Percentiles rank a stretch among this genome's conserved stretches.
These are phyloP conservation scores for Dittrichia graveolens DNA, from an alignment of 129 eudicot species.

Conservation along the genomic window DNA sequence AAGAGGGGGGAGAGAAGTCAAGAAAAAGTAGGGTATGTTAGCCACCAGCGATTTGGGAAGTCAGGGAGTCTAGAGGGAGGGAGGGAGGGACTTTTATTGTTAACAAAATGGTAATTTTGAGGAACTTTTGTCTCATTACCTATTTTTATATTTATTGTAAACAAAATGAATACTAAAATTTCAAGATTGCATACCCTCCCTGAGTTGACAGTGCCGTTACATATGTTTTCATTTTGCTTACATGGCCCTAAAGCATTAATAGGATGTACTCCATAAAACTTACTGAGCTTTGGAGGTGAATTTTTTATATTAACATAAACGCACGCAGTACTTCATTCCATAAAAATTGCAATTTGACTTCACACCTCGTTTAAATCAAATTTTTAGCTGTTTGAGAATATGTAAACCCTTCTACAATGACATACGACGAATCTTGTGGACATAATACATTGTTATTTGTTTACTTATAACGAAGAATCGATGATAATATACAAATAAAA, in stretches of 20 bases:
- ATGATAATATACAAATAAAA: conserved; percentile 2
- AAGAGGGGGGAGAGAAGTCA: no score
- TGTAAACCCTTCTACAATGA: not conserved
- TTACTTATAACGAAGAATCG: not conserved
- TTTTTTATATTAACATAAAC: not conserved
- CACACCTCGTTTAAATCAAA: not conserved
- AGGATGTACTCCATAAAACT: not conserved
- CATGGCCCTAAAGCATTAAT: conserved; percentile 21
- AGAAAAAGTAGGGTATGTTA: no score
- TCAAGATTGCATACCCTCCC: not conserved
- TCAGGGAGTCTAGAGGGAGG: no score
- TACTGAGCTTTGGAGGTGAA: not conserved
- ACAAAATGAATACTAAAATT: not conserved
- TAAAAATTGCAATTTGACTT: conserved; percentile 4
- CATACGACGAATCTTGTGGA: conserved; percentile 4
- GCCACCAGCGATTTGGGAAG: no score
- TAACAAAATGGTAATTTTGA: not conserved
- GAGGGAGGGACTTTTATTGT: no score
- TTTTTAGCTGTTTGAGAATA: not conserved
- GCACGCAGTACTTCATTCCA: not conserved
- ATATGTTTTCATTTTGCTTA: conserved; percentile 10
- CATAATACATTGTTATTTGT: not conserved
- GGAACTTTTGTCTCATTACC: not conserved
- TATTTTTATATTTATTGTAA: not conserved
- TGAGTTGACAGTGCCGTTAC: conserved; percentile 12